These are phyloP conservation scores for Calonectria honghensis DNA, from an alignment of 2,329 filamentous ascomycete species.

Conservation along the genomic window DNA sequence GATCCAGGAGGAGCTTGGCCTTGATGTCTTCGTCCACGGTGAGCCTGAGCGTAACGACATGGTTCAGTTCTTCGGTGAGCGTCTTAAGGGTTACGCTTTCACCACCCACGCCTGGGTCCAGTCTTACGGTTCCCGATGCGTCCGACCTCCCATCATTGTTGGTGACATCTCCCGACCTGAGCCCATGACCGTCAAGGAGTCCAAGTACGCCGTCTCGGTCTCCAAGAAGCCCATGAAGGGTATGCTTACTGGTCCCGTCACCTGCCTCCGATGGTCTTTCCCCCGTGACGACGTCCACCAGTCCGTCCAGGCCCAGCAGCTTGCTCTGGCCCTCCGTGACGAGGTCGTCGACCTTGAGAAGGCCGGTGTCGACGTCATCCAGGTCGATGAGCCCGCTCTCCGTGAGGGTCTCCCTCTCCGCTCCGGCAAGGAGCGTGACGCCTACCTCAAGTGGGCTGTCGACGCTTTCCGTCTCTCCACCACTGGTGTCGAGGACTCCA, in stretches of 20 bases:
- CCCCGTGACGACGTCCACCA: constrained; percentile 99
- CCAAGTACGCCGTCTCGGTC: constrained; percentile 96
- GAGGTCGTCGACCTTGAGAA: constrained; percentile 99
- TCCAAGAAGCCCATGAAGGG: constrained; percentile 99
- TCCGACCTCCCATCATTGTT: constrained; percentile 98
- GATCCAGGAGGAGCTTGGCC: constrained; percentile 97
- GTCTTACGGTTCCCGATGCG: constrained; percentile 98
- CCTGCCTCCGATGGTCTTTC: constrained; percentile 99
- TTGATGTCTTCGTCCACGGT: constrained; percentile 98
- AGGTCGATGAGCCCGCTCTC: constrained; percentile 99
- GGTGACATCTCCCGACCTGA: constrained; percentile 98
- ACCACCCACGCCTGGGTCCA: constrained; percentile 99
- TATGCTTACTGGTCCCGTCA: constrained; percentile 99
- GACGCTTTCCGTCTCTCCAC: constrained; percentile 98
- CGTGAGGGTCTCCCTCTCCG: constrained; percentile 99
- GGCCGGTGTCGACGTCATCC: constrained; percentile 97
- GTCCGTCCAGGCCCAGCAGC: constrained; percentile 98
- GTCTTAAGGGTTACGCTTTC: constrained; percentile 97
- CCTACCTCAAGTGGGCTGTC: constrained; percentile 98
- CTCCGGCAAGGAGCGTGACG: constrained; percentile 93
- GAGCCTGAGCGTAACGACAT: constrained; percentile 99
- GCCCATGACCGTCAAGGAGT: constrained; percentile 99
- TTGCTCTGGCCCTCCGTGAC: constrained; percentile 97
- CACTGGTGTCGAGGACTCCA: constrained; percentile 93
- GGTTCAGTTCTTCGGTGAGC: constrained; percentile 99